Conservation (phyloP, 371 early-diverging fungal species). For the Circinella minor region DNA sequence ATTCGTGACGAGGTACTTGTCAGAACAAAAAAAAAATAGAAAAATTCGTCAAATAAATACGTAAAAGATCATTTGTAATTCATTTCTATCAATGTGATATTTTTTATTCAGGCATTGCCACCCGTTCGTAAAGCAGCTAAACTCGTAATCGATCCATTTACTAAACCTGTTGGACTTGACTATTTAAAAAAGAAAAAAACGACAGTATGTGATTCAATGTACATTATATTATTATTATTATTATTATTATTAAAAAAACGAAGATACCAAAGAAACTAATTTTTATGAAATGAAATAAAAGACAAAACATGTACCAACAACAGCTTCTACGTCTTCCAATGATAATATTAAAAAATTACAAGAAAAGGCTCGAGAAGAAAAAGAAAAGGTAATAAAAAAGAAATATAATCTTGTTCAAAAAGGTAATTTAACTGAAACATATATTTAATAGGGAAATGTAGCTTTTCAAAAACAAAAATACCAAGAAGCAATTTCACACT, state of each 20-base stretch:
- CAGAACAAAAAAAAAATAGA: too few relatives aligned
- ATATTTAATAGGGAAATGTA: constrained; percentile 71
- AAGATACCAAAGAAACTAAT: neutral
- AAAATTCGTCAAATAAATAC: too few relatives aligned
- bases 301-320: neutral
- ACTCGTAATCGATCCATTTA: neutral
- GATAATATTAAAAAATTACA: neutral
- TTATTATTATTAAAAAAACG: too few relatives aligned
- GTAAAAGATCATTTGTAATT: too few relatives aligned
- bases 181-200: neutral
- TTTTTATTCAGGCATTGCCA: constrained; percentile 3
- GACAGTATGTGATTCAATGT: neutral
- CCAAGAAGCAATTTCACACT: constrained; percentile 67
- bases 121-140: constrained; percentile 6
- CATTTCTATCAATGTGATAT: too few relatives aligned
- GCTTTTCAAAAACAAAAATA: constrained; percentile 78
- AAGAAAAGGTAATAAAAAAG: constrained; percentile 1
- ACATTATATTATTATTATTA: too few relatives aligned
- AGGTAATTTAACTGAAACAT: neutral
- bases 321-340: neutral
- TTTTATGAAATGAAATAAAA: neutral
- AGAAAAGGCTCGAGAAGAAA: constrained; percentile 9
- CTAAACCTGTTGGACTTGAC: neutral
- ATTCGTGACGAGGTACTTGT: constrained; percentile 5
- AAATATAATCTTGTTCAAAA: too few relatives aligned